Percentiles rank a stretch among this genome's conserved stretches.
Conservation (phyloP, 2,329 filamentous ascomycete genomes). For the Lachnellula arida region DNA sequence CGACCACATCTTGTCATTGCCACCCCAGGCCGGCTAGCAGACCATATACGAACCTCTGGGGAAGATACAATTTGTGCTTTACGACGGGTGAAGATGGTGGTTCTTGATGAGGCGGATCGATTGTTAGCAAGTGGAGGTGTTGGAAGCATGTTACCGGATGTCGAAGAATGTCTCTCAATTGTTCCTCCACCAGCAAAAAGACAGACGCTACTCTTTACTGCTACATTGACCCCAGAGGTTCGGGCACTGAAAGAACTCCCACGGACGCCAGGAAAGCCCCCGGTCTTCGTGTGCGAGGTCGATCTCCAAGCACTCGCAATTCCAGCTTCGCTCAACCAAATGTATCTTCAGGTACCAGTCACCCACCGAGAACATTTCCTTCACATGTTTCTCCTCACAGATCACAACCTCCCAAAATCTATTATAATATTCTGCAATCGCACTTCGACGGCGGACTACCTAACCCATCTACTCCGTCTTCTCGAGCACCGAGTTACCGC, state of each 20-base stretch:
- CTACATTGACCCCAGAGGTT: constrained; percentile 90
- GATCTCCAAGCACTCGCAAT: constrained; percentile 72
- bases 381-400: constrained; percentile 80
- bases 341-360: constrained; percentile 81
- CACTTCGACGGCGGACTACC: constrained; percentile 78
- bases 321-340: constrained; percentile 75
- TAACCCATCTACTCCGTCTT: constrained; percentile 82
- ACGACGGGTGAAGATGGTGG: constrained; percentile 73
- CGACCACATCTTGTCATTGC: constrained; percentile 91
- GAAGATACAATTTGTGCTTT: constrained; percentile 85
- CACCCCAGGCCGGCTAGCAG: constrained; percentile 86
- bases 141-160: constrained; percentile 90
- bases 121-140: constrained; percentile 67
- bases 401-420: constrained; percentile 67
- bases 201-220: constrained; percentile 95
- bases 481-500: constrained; percentile 88
- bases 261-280: constrained; percentile 60
- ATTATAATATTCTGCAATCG: constrained; percentile 94
- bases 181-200: constrained; percentile 72
- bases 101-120: constrained; percentile 93
- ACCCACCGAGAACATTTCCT: constrained; percentile 94
- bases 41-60: constrained; percentile 88
- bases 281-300: constrained; percentile 85
- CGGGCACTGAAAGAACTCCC: constrained; percentile 78
- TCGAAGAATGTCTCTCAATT: constrained; percentile 80